Percentiles rank a stretch among this genome's conserved stretches.
These are phyloP conservation scores for Elaphomyces granulatus DNA, from an alignment of 495 filamentous ascomycete genomes.

Conservation along the genomic window DNA sequence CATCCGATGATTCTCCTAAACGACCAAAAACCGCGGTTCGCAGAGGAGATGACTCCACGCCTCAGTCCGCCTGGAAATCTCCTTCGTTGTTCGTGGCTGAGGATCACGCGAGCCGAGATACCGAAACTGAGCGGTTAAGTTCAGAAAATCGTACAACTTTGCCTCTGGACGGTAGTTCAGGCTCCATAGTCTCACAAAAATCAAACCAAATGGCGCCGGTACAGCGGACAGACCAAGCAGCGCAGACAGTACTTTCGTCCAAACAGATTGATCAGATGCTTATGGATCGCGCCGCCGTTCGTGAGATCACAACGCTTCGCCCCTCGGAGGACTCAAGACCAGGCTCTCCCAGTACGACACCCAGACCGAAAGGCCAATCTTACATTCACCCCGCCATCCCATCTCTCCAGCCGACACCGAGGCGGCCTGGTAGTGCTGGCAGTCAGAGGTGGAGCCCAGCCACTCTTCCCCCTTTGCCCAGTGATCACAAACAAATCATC, in stretches of 20 bases:
- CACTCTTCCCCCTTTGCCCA: slow-evolving; percentile 59
- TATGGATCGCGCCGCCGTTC: slow-evolving; percentile 26
- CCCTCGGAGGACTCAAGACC: slow-evolving; percentile 6
- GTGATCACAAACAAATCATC: slow-evolving; percentile 71
- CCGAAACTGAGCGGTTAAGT: no score
- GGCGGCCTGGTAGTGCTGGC: slow-evolving; percentile 53
- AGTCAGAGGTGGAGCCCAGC: slow-evolving; percentile 41
- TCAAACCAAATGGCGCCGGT: slow-evolving; percentile 20
- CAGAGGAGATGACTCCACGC: slow-evolving; percentile 8
- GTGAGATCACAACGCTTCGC: slow-evolving; percentile 14
- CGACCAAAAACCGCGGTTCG: slow-evolving; percentile 3
- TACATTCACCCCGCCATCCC: slow-evolving; percentile 24
- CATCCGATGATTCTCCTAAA: slow-evolving; percentile 6
- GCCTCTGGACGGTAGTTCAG: slow-evolving; percentile 30
- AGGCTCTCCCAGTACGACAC: slow-evolving; percentile 26
- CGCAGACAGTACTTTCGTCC: slow-evolving; percentile 61
- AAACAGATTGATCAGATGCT: slow-evolving; percentile 56
- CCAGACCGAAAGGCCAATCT: slow-evolving; percentile 22
- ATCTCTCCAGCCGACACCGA: slow-evolving; percentile 19
- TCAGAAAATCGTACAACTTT: slow-evolving; percentile 18
- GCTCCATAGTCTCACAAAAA: slow-evolving; percentile 24
- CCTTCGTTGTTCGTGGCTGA: slow-evolving; percentile 32
- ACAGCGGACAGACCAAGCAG: slow-evolving; percentile 46
- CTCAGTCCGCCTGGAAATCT: slow-evolving; percentile 5
- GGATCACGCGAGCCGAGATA: slow-evolving; percentile 36